phyloP scores from a whole-genome alignment of 176 grass and related monocot genomes.

The Hordeum marinum region DNA sequence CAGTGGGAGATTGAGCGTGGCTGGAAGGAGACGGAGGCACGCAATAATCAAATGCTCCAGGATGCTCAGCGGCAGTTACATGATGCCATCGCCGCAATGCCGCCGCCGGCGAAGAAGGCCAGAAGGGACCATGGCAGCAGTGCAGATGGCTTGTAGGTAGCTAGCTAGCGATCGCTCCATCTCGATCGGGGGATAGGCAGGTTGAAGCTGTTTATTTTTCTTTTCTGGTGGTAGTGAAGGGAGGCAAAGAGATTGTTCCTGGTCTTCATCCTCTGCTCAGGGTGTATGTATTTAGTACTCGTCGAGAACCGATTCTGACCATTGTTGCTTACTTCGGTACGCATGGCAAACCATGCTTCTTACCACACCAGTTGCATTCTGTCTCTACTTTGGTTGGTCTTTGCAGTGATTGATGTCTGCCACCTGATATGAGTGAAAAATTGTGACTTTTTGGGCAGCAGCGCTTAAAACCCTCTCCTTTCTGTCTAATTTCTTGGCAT shows the following conservation, averaged over 20 bases:
- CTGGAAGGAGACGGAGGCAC: constrained; percentile 75
- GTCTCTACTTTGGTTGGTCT: neutral
- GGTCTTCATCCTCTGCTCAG: constrained; percentile 2
- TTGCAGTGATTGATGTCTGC: neutral
- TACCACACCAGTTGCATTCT: neutral
- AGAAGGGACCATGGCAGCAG: constrained; percentile 47
- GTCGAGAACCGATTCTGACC: neutral
- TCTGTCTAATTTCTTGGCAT: neutral
- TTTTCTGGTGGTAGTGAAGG: neutral
- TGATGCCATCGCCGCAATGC: constrained; percentile 29
- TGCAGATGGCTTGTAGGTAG: constrained; percentile 16
- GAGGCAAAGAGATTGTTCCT: neutral
- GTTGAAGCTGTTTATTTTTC: constrained; percentile 7
- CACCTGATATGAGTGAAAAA: neutral
- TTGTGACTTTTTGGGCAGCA: neutral
- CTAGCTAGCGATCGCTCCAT: neutral
- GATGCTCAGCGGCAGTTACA: constrained; percentile 56
- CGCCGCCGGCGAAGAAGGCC: constrained; percentile 53
- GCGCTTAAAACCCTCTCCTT: neutral
- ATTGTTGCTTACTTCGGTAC: neutral
- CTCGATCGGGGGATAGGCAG: no score
- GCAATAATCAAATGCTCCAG: constrained; percentile 55
- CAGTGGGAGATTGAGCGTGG: constrained; percentile 71
- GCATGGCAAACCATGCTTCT: neutral
- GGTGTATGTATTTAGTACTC: constrained; percentile 7